Conservation (phyloP, 2,329 filamentous ascomycete species). For the Exophiala xenobiotica region DNA sequence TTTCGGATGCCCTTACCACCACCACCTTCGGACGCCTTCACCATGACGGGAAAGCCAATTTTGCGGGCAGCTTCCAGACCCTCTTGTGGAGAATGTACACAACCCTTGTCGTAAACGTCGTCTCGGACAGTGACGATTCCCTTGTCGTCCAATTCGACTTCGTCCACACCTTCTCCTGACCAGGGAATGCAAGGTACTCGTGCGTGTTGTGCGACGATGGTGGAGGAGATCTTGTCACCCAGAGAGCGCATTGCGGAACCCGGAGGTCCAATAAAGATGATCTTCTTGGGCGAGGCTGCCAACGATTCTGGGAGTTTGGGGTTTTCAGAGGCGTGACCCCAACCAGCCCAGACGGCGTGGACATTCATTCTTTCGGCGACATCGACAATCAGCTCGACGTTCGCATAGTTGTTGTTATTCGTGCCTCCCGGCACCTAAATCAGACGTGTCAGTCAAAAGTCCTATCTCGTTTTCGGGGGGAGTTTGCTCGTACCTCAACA, state of each 20-base stretch:
- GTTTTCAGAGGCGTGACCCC: conserved; percentile 99
- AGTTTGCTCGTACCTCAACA: conserved; percentile 65
- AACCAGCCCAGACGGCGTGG: conserved; percentile 98
- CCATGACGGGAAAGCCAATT: conserved; percentile 99
- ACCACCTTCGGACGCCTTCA: conserved; percentile 99
- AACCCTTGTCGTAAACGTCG: conserved; percentile 82
- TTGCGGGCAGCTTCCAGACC: conserved; percentile 80
- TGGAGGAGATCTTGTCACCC: conserved; percentile 99
- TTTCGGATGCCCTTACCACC: conserved; percentile 99
- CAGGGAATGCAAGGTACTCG: conserved; percentile 97
- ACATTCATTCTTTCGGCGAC: conserved; percentile 98
- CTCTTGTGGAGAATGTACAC: conserved; percentile 85
- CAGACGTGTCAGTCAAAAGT: conserved; percentile 7
- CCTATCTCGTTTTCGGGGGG: neutral
- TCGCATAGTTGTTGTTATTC: conserved; percentile 99
- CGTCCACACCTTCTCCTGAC: conserved; percentile 88
- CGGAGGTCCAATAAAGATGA: conserved; percentile 97
- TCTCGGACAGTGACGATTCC: conserved; percentile 93
- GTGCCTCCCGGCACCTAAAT: conserved; percentile 84
- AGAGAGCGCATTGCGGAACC: conserved; percentile 98
- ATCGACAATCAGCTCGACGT: conserved; percentile 98
- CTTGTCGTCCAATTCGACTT: conserved; percentile 73
- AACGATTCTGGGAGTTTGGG: conserved; percentile 94
- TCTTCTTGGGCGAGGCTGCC: conserved; percentile 95
- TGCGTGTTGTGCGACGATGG: conserved; percentile 97